phyloP scores from a whole-genome alignment of 2,329 filamentous ascomycete genomes.

The Juglanconis juglandina region DNA sequence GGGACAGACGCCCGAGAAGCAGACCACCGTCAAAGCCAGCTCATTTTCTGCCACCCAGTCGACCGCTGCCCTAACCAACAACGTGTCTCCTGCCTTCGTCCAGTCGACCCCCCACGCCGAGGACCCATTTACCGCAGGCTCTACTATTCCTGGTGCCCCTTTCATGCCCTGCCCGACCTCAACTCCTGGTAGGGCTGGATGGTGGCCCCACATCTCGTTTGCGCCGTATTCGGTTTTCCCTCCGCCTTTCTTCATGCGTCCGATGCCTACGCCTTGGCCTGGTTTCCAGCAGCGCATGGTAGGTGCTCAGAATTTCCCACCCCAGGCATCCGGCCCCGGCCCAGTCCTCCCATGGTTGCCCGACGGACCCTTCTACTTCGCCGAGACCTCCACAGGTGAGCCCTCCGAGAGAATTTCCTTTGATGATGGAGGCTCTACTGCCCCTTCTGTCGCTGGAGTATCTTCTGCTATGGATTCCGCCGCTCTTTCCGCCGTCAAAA shows the following conservation, averaged over 20 bases:
- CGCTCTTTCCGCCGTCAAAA: not conserved
- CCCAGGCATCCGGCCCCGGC: not conserved
- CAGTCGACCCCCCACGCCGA: not conserved
- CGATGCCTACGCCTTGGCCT: not conserved
- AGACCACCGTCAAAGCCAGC: not conserved
- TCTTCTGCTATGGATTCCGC: not conserved
- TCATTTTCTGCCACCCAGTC: not conserved
- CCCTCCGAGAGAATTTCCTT: not conserved
- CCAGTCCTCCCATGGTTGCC: conserved; percentile 7
- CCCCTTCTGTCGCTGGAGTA: not conserved
- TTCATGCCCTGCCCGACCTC: not conserved
- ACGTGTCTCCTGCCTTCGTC: not conserved
- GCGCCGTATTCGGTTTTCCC: not conserved
- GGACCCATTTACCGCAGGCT: not conserved
- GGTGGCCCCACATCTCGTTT: not conserved
- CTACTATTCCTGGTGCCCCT: not conserved
- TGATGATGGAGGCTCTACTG: not conserved
- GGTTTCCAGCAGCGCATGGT: not conserved
- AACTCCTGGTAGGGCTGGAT: not conserved
- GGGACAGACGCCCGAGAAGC: not conserved
- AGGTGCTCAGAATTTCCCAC: not conserved
- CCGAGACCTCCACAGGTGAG: conserved; percentile 3
- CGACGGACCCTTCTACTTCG: not conserved
- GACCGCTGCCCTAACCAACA: not conserved
- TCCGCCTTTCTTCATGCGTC: not conserved